Evolutionary conservation across 148 eudicot species (phyloP), one percentile per base, ranked within the genome.

Genomic region (Rhododendron kiyosumense): DNA sequence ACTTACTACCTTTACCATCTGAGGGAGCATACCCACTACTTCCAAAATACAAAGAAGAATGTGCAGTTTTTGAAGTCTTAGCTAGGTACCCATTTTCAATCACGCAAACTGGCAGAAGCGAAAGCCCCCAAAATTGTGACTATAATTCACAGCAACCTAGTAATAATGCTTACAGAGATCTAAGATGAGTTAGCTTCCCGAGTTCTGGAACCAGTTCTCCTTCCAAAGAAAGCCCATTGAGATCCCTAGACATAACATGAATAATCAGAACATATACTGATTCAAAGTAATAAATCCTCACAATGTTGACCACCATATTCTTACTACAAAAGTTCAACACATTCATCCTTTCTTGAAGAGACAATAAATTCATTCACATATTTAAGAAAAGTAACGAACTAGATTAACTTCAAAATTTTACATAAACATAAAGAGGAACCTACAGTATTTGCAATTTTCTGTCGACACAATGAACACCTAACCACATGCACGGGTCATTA

Each of bases 391-490:
- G 46, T 67, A 30, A 32, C 14, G 73, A 84, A 73, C 2, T 15
- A 61, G 24, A 85, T 46, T 22, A 59, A 69, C 69, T 34, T 78
- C 41, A 57, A 48, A 22, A 2, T n/a, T 22, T 36, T 1, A 13
- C 52, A 24, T 78, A 85, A 87, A 49, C 22, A 87, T 32, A 83
- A 67, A 84, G 46, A 45, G 65, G 84, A 81, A 94, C 99, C 94
- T 94, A 97, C 99, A 97, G 90, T 87, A 76, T 90, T 82, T 92
- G 90, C 85, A 95, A 96, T 91, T 92, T 85, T 75, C 96, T 91
- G 24, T 91, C 92, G 30, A 91, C 89, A 87, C 99, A 97, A 13
- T 84, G 87, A 86, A 95, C 92, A 80, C 98, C 95, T 26, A 87
- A 87, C 99, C 99, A 97, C 75, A 65, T 84, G 88, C 99, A 97